phyloP scores from a whole-genome alignment of 2,329 filamentous ascomycete genomes.

The Aspergillus bombycis region DNA sequence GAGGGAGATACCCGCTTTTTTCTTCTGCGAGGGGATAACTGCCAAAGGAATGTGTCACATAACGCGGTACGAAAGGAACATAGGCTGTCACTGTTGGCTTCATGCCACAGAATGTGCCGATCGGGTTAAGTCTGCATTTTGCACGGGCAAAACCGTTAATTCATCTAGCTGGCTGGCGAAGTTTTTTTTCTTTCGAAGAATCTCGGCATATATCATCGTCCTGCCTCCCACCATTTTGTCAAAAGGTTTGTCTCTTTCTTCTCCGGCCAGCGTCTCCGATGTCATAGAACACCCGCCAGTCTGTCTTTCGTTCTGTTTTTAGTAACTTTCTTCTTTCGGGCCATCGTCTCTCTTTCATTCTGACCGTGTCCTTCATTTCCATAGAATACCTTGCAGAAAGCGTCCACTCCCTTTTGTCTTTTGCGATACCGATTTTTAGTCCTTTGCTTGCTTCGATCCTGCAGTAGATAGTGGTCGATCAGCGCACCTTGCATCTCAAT shows the following conservation, averaged over 20 bases:
- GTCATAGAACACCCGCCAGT: slow-evolving; percentile 30
- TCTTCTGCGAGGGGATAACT: slow-evolving; percentile 11
- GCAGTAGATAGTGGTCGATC: slow-evolving; percentile 18
- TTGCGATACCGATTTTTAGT: not conserved
- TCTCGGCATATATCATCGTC: slow-evolving; percentile 19
- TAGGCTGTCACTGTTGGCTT: slow-evolving; percentile 13
- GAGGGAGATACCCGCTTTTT: slow-evolving; percentile 3
- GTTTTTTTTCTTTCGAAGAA: not conserved
- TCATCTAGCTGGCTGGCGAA: slow-evolving; percentile 6
- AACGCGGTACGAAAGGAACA: slow-evolving; percentile 15
- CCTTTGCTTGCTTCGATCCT: slow-evolving; percentile 14
- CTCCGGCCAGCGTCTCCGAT: slow-evolving; percentile 26
- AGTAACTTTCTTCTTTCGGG: slow-evolving; percentile 22
- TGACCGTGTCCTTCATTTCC: slow-evolving; percentile 19
- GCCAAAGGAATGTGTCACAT: slow-evolving; percentile 25
- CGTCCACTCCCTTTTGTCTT: slow-evolving; percentile 12
- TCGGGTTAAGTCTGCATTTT: slow-evolving; percentile 20
- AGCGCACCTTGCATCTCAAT: slow-evolving; percentile 1
- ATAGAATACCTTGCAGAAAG: slow-evolving; percentile 10
- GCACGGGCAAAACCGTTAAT: slow-evolving; percentile 28
- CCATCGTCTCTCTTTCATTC: slow-evolving; percentile 21
- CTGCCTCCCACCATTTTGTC: not conserved
- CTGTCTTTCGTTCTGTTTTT: slow-evolving; percentile 25
- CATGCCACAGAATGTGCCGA: slow-evolving; percentile 22
- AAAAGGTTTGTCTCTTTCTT: slow-evolving; percentile 7